These are phyloP conservation scores for Aureobasidium musti DNA, from an alignment of 2,329 filamentous ascomycete genomes.

Conservation along the genomic window DNA sequence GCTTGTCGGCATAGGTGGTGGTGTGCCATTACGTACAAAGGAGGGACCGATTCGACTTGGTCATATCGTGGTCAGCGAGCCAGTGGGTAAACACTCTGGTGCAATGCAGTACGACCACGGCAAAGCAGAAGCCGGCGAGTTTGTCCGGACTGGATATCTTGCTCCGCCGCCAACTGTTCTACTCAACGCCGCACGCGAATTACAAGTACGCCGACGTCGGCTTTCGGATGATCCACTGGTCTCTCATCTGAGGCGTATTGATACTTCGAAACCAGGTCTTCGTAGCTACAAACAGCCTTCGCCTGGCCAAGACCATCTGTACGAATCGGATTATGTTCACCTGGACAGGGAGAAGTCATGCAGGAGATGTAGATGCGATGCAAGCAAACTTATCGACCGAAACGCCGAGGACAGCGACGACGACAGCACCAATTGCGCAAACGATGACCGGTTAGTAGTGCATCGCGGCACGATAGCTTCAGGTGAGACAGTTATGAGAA, in stretches of 20 bases:
- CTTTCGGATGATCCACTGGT: background rate
- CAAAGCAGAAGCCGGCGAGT: slow-evolving; percentile 21
- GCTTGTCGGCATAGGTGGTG: slow-evolving; percentile 30
- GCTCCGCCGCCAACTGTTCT: slow-evolving; percentile 14
- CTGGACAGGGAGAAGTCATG: background rate
- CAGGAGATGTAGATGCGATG: slow-evolving; percentile 12
- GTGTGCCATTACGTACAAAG: slow-evolving; percentile 21
- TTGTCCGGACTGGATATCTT: slow-evolving; percentile 20
- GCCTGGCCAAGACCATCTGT: background rate
- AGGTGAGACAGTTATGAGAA: slow-evolving; percentile 39
- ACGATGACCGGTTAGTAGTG: slow-evolving; percentile 7
- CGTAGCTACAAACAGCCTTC: background rate
- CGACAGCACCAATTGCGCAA: background rate
- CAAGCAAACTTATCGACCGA: background rate
- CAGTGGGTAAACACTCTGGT: slow-evolving; percentile 13
- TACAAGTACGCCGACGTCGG: background rate
- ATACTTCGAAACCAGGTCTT: background rate
- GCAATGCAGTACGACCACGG: slow-evolving; percentile 30
- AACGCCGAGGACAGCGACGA: background rate
- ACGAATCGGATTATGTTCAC: background rate
- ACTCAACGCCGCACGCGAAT: slow-evolving; percentile 16
- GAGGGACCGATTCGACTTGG: slow-evolving; percentile 21
- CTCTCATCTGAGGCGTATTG: background rate
- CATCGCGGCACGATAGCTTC: slow-evolving; percentile 37
- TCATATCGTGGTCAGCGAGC: slow-evolving; percentile 30